Percentiles rank a stretch among this genome's conserved stretches.
phyloP scores from a whole-genome alignment of 1,139 yeast species.

The Taphrina flavorubra region DNA sequence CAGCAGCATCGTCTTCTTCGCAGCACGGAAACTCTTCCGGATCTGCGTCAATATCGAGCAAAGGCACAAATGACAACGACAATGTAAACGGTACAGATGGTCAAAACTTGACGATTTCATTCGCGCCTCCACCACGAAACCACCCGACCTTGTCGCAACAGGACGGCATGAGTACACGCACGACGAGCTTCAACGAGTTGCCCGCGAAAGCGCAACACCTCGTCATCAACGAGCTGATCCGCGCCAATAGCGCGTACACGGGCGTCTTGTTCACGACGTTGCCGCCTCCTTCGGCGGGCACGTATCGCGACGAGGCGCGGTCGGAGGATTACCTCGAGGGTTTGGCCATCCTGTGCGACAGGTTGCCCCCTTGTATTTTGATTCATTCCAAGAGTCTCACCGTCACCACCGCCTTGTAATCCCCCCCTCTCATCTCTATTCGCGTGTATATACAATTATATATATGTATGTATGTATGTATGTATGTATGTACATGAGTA shows the following conservation, averaged over 20 bases:
- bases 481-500: background rate
- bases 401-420: constrained; percentile 82
- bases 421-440: too few species aligned
- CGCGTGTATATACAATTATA: background rate
- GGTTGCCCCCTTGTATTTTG: constrained; percentile 77
- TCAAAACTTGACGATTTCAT: background rate
- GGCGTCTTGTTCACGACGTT: constrained; percentile 84
- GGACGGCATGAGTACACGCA: background rate
- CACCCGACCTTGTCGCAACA: background rate
- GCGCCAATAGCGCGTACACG: constrained; percentile 60
- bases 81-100: too few species aligned
- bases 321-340: constrained; percentile 76
- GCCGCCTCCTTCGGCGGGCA: constrained; percentile 85
- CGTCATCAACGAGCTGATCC: constrained; percentile 84
- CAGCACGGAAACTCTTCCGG: background rate
- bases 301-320: constrained; percentile 71
- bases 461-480: background rate
- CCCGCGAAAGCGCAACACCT: constrained; percentile 93
- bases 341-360: constrained; percentile 78
- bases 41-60: background rate
- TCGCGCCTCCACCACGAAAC: constrained; percentile 25
- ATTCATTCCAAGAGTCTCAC: constrained; percentile 93
- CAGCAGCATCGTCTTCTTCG: background rate
- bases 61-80: background rate
- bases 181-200: constrained; percentile 70